Evolutionary conservation across 2,329 filamentous ascomycete species (phyloP).

Genomic region (Fusarium paranaense): DNA sequence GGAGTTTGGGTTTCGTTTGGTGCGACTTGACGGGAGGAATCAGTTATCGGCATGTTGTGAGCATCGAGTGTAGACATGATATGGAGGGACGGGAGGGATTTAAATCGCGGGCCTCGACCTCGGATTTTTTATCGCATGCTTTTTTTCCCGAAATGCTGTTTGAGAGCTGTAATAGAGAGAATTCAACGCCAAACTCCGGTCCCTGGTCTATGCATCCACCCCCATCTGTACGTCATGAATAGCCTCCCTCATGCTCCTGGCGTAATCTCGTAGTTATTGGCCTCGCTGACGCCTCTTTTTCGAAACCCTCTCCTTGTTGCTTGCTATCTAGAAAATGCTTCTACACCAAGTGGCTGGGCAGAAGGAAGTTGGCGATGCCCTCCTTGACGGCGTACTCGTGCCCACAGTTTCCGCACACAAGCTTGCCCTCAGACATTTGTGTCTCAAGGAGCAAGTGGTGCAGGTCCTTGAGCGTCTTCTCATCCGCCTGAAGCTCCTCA

Average conservation of each 20-base stretch:
- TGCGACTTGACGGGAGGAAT: slow-evolving; percentile 39
- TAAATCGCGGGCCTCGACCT: slow-evolving; percentile 12
- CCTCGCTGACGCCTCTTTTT: not conserved
- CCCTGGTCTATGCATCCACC: not conserved
- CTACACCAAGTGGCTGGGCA: slow-evolving; percentile 89
- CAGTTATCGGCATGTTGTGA: slow-evolving; percentile 39
- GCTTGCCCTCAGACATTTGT: slow-evolving; percentile 86
- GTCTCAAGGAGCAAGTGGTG: slow-evolving; percentile 90
- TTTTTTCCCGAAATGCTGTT: slow-evolving; percentile 30
- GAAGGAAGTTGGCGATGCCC: slow-evolving; percentile 94
- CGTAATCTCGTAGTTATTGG: not conserved
- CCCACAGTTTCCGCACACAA: slow-evolving; percentile 90
- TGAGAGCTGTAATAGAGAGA: slow-evolving; percentile 25
- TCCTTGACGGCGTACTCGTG: slow-evolving; percentile 96
- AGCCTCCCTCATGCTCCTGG: not conserved
- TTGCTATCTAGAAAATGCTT: not conserved
- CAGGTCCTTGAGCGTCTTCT: slow-evolving; percentile 79
- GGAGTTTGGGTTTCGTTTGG: slow-evolving; percentile 45
- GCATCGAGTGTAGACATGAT: slow-evolving; percentile 36
- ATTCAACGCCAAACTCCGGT: slow-evolving; percentile 43
- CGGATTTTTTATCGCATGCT: slow-evolving; percentile 23
- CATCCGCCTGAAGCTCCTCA: slow-evolving; percentile 72
- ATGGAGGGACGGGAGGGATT: slow-evolving; percentile 12
- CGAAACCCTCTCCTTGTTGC: not conserved
- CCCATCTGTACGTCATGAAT: slow-evolving; percentile 5